A percentile compares a stretch with the other conserved stretches of the same genome.
phyloP scores from a whole-genome alignment of 805 yeast genomes.

The Candida odintsovae region DNA sequence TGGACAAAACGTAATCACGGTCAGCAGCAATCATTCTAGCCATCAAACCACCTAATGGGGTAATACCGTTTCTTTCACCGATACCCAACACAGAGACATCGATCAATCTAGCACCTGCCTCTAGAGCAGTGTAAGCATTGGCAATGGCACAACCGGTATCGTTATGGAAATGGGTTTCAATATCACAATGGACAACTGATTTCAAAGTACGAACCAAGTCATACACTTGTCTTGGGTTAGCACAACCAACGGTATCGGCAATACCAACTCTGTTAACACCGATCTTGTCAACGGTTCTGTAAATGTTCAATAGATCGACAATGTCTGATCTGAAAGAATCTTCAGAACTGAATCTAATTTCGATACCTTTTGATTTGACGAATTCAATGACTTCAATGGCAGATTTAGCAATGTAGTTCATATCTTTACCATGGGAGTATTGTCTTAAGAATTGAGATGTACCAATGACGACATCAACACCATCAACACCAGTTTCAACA shows the following conservation, averaged over 20 bases:
- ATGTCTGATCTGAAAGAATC: slow-evolving; percentile 96
- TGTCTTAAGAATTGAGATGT: slow-evolving; percentile 93
- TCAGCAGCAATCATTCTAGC: slow-evolving; percentile 99
- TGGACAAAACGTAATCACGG: slow-evolving; percentile 89
- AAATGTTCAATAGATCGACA: slow-evolving; percentile 90
- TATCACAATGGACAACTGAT: slow-evolving; percentile 92
- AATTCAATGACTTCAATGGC: slow-evolving; percentile 97
- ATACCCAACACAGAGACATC: slow-evolving; percentile 96
- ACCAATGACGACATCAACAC: slow-evolving; percentile 95
- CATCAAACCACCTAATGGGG: slow-evolving; percentile 97
- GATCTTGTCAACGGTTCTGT: slow-evolving; percentile 92
- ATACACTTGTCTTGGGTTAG: slow-evolving; percentile 98
- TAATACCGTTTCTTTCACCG: slow-evolving; percentile 98
- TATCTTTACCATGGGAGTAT: slow-evolving; percentile 96
- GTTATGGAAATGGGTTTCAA: slow-evolving; percentile 98
- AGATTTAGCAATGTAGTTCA: slow-evolving; percentile 93
- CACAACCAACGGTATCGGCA: slow-evolving; percentile 99
- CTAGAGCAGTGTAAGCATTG: slow-evolving; percentile 95
- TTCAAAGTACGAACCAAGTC: slow-evolving; percentile 91
- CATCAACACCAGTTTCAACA: slow-evolving; percentile 58
- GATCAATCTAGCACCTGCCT: slow-evolving; percentile 92
- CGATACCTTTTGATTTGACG: slow-evolving; percentile 94
- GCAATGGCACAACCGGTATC: slow-evolving; percentile 99
- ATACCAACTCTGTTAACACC: slow-evolving; percentile 99
- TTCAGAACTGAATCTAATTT: slow-evolving; percentile 94